phyloP scores from a whole-genome alignment of 768 basidiomycete genomes.

The Inosperma sp. region DNA sequence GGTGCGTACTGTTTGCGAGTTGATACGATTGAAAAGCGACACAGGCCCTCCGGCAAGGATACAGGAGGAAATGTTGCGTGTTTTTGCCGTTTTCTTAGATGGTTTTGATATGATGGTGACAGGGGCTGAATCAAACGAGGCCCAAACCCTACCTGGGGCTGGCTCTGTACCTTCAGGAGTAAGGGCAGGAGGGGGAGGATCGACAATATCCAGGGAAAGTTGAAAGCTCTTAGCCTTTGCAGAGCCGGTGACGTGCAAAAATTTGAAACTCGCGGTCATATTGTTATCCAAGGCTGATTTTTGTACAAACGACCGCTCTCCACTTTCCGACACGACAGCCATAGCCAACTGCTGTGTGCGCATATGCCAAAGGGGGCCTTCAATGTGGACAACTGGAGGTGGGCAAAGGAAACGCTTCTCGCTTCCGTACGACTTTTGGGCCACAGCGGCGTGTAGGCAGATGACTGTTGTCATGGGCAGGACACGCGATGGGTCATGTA shows the following conservation, averaged over 20 bases:
- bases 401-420: slow-evolving; percentile 95
- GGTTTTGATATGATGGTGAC: slow-evolving; percentile 96
- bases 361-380: slow-evolving; percentile 83
- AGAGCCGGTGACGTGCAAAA: slow-evolving; percentile 82
- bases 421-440: slow-evolving; percentile 93
- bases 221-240: slow-evolving; percentile 89
- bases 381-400: slow-evolving; percentile 88
- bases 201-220: slow-evolving; percentile 78
- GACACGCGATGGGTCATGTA: slow-evolving; percentile 67
- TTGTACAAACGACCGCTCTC: slow-evolving; percentile 81
- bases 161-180: slow-evolving; percentile 43
- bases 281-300: slow-evolving; percentile 78
- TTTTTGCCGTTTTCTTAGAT: slow-evolving; percentile 95
- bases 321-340: slow-evolving; percentile 80
- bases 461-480: slow-evolving; percentile 89
- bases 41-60: slow-evolving; percentile 87
- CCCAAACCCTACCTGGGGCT: slow-evolving; percentile 72
- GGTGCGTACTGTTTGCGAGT: slow-evolving; percentile 93
- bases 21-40: slow-evolving; percentile 93
- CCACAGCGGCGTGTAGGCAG: slow-evolving; percentile 87
- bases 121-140: slow-evolving; percentile 86
- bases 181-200: slow-evolving; percentile 55
- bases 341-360: slow-evolving; percentile 77
- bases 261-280: slow-evolving; percentile 87
- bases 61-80: slow-evolving; percentile 86